Evolutionary conservation across 2,329 filamentous ascomycete genomes (phyloP).

Genomic region (Trichophaea hybrida): DNA sequence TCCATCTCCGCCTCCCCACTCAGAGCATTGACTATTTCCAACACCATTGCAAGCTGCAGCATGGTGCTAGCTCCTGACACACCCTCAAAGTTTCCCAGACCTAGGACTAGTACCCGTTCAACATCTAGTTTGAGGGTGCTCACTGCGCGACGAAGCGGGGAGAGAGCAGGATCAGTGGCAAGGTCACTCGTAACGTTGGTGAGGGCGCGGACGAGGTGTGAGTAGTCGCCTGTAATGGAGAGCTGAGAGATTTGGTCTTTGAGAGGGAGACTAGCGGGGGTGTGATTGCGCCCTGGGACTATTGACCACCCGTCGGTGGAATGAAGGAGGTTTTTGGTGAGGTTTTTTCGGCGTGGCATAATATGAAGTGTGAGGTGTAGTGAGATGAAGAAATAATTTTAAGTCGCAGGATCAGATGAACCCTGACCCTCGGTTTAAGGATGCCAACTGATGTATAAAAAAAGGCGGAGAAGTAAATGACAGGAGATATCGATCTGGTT

Average conservation of each 20-base stretch:
- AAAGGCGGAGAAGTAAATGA: too few species aligned
- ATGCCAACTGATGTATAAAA: too few species aligned
- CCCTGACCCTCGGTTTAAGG: background rate
- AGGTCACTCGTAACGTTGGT: background rate
- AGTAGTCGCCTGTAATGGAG: background rate
- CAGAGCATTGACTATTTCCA: background rate
- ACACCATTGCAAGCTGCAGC: constrained; percentile 1
- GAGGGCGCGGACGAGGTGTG: background rate
- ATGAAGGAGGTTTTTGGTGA: background rate
- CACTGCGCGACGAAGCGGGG: background rate
- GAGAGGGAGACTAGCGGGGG: background rate
- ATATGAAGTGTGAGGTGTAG: background rate
- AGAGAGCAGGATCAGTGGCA: background rate
- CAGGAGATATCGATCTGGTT: too few species aligned
- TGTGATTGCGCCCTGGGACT: background rate
- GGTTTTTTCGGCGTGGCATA: constrained; percentile 4
- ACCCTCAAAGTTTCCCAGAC: background rate
- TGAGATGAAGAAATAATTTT: background rate
- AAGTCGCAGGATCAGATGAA: background rate
- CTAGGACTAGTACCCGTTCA: background rate
- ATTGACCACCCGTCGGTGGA: background rate
- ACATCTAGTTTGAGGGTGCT: background rate
- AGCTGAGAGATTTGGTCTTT: background rate
- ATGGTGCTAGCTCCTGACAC: background rate
- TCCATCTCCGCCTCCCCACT: background rate